These are phyloP conservation scores for Pseudogymnoascus sp. DNA, from an alignment of 2,329 filamentous ascomycete genomes.

Conservation along the genomic window DNA sequence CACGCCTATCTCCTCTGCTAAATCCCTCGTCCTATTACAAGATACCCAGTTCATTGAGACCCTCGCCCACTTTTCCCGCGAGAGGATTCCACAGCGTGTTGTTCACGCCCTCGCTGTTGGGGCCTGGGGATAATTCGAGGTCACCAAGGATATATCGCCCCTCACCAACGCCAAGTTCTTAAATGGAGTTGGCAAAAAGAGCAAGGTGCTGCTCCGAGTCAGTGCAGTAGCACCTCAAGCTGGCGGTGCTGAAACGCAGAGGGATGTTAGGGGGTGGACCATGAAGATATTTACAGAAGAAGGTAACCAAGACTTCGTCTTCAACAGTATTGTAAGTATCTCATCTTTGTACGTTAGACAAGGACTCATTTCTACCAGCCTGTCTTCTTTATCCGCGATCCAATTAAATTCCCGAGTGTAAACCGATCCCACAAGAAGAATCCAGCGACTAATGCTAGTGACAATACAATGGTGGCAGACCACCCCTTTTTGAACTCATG, in stretches of 20 bases:
- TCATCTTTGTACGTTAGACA: background rate
- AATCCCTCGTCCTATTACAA: slow-evolving; percentile 36
- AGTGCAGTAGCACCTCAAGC: slow-evolving; percentile 38
- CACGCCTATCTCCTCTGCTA: background rate
- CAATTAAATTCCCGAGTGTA: slow-evolving; percentile 37
- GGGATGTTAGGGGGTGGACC: slow-evolving; percentile 41
- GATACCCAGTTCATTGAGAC: slow-evolving; percentile 48
- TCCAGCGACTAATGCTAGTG: slow-evolving; percentile 31
- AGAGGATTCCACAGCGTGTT: slow-evolving; percentile 46
- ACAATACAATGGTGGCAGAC: slow-evolving; percentile 30
- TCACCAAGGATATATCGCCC: slow-evolving; percentile 49
- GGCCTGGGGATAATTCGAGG: slow-evolving; percentile 50
- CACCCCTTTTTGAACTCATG: background rate
- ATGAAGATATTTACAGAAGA: slow-evolving; percentile 45
- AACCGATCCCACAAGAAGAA: slow-evolving; percentile 37
- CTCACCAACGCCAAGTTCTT: slow-evolving; percentile 47
- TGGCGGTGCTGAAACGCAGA: slow-evolving; percentile 38
- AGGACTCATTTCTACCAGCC: slow-evolving; percentile 20
- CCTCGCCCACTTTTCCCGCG: slow-evolving; percentile 48
- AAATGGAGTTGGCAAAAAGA: slow-evolving; percentile 44
- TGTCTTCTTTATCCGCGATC: slow-evolving; percentile 38
- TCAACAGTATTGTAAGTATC: slow-evolving; percentile 28
- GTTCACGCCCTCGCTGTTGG: slow-evolving; percentile 44
- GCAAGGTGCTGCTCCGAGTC: slow-evolving; percentile 37
- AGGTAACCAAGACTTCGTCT: slow-evolving; percentile 42